Conservation (phyloP, 129 eudicot species). For the Gnaphalium uliginosum region DNA sequence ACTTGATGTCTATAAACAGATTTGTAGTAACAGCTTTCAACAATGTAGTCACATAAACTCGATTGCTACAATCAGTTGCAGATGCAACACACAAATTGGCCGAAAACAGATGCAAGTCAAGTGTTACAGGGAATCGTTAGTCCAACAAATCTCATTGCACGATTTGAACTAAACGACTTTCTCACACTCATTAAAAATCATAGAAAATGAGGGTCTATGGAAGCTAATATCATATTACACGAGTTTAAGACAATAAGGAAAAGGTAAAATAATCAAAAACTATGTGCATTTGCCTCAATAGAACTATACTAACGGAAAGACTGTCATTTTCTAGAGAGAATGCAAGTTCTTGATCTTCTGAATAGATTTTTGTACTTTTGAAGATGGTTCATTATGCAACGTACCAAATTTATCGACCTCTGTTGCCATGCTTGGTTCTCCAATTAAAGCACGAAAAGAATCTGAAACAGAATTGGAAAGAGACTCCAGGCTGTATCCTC, state of each 20-base stretch:
- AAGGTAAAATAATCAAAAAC: neutral
- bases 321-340: slow-evolving; percentile 44
- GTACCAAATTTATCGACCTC: slow-evolving; percentile 54
- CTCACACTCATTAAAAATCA: too few relatives aligned
- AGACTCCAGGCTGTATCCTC: slow-evolving; percentile 84
- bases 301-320: neutral
- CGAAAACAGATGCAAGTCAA: too few relatives aligned
- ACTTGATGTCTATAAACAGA: too few relatives aligned
- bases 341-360: slow-evolving; percentile 69
- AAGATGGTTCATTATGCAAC: slow-evolving; percentile 74
- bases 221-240: neutral
- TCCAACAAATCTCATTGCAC: too few relatives aligned
- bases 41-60: too few relatives aligned
- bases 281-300: neutral
- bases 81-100: too few relatives aligned
- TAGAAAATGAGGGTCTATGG: too few relatives aligned
- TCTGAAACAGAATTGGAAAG: slow-evolving; percentile 85
- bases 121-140: too few relatives aligned
- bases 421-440: slow-evolving; percentile 75
- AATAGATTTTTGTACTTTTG: slow-evolving; percentile 66
- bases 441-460: slow-evolving; percentile 83
- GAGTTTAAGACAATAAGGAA: neutral
- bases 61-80: too few relatives aligned
- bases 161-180: too few relatives aligned
- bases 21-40: too few relatives aligned